Base-by-base conservation (phyloP, 2,329 filamentous ascomycete species). In the Clarireedia hainanense region DNA sequence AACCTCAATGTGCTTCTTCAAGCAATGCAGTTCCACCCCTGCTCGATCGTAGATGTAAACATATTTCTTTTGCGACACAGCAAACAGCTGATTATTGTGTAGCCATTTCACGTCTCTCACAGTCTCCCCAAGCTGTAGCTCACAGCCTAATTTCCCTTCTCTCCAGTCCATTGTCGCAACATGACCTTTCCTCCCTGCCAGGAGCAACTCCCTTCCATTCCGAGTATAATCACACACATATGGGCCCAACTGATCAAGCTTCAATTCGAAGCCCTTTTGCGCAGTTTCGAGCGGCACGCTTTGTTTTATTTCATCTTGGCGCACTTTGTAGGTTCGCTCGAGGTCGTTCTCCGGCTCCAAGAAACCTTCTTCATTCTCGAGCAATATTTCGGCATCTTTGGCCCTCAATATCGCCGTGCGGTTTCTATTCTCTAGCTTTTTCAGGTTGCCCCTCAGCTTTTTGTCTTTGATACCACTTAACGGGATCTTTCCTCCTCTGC, bases 91-190 rank as follows among this genome's bases (percentile, higher is more conserved):
- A 70, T 94, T 91, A 70, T 96, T 96, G 74, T 96, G 91, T 65
- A 97, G 78, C 88, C 91, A 99, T 68, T 85, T 86, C 26, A 87
- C 86, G 72, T 96, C 92, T 52, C 92, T 80, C 12, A 97, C 80
- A 0, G 91, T 97, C 76, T 99, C 94, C 50, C 85, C 84, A 60
- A 99, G 77, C 69, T 99, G 90, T 60, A 97, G 67, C 70, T 99
- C 94, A 69, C 91, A 96, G 6, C 89, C 89, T 58, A 96, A 75
- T 71, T 91, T 96, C 43, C 91, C 92, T 63, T 88, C 86, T 61
- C 92, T 80, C 92, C 94, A 99, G 72, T 99, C 91, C 83, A 97
- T 95, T 0, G 89, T 92, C 56, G 94, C 92, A 62, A 99, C 78
- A 81, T 99, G 94, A 14, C 94, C 94, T 72, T 96, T 96, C 58